phyloP scores from a whole-genome alignment of 2,329 filamentous ascomycete species.

The Lasiodiplodia theobromae region DNA sequence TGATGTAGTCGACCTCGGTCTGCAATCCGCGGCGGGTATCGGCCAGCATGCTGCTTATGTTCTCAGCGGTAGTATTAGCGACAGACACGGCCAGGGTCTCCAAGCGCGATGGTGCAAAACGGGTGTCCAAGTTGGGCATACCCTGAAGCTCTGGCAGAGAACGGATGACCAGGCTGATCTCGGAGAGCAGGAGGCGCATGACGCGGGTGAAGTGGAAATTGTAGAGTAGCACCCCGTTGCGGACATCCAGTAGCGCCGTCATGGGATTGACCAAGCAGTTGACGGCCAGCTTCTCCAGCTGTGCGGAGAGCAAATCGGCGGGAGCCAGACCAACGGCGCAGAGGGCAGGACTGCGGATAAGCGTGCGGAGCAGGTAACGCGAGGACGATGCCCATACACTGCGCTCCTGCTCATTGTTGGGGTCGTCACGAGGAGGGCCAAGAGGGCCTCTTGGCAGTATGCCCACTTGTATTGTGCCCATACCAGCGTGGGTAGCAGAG shows the following conservation, averaged over 20 bases:
- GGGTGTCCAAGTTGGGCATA: conserved; percentile 64
- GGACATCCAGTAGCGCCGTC: conserved; percentile 78
- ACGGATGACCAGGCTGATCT: conserved; percentile 75
- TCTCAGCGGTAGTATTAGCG: conserved; percentile 61
- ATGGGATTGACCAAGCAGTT: conserved; percentile 81
- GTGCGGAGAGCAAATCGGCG: conserved; percentile 70
- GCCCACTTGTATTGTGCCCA: conserved; percentile 65
- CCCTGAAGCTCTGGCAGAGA: conserved; percentile 75
- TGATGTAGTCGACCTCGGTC: conserved; percentile 84
- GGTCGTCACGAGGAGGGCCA: neutral
- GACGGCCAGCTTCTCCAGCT: conserved; percentile 80
- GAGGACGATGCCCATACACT: conserved; percentile 51
- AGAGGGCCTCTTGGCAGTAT: conserved; percentile 45
- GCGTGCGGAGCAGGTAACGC: conserved; percentile 69
- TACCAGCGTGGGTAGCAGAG: conserved; percentile 63
- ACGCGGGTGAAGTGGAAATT: conserved; percentile 71
- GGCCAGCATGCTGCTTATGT: conserved; percentile 71
- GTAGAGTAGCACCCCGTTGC: conserved; percentile 73
- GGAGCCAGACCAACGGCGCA: conserved; percentile 65
- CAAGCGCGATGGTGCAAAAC: conserved; percentile 68
- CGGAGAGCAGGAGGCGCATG: conserved; percentile 74
- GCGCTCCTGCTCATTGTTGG: conserved; percentile 31
- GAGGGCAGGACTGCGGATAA: conserved; percentile 69
- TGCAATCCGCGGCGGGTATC: conserved; percentile 66
- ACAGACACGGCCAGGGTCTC: conserved; percentile 65